phyloP scores from a whole-genome alignment of 179 eudicot species.

The Sideroxylon spinosum region DNA sequence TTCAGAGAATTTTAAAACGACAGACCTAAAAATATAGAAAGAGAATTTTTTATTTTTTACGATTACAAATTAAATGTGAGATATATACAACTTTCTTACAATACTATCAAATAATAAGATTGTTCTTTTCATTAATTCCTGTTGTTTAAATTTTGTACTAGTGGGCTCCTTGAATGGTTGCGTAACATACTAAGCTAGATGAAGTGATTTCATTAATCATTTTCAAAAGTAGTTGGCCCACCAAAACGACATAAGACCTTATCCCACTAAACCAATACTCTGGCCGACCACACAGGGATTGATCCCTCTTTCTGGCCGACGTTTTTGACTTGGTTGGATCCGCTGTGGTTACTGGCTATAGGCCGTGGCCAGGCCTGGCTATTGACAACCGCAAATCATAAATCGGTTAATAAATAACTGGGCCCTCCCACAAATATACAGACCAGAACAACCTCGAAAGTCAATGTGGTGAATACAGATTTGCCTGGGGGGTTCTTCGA shows the following conservation, averaged over 20 bases:
- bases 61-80: too few species aligned
- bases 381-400: too few species aligned
- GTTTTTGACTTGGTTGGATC: neutral
- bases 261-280: neutral
- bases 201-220: neutral
- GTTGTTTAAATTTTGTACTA: neutral
- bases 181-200: neutral
- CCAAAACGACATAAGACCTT: neutral
- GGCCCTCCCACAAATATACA: too few species aligned
- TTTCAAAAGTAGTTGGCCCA: conserved; percentile 7
- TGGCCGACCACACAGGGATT: neutral
- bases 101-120: neutral
- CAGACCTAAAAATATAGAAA: too few species aligned
- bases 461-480: too few species aligned
- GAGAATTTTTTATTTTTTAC: too few species aligned
- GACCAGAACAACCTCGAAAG: too few species aligned
- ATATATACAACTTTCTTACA: neutral
- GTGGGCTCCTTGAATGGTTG: neutral
- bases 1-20: too few species aligned
- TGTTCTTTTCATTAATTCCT: neutral
- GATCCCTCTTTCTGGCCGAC: neutral
- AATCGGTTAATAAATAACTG: too few species aligned
- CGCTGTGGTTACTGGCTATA: too few species aligned
- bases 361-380: too few species aligned
- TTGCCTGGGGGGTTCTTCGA: too few species aligned